Evolutionary conservation across 768 basidiomycete genomes (phyloP).

Genomic region (Cytidiella melzeri): DNA sequence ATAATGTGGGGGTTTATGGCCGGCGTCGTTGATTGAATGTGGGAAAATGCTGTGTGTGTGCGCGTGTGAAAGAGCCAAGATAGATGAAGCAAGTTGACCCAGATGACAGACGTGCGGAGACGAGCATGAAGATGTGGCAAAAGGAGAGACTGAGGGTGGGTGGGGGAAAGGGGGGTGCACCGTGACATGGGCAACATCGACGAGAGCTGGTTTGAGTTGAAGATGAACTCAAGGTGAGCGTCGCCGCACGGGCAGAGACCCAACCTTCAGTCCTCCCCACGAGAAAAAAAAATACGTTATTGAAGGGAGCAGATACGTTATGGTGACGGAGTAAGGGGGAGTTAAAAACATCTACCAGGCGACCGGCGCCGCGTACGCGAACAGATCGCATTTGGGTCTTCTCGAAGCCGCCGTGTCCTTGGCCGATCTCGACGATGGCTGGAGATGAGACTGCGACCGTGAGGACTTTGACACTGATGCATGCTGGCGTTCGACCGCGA

Average conservation of each 20-base stretch:
- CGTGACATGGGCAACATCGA: not conserved
- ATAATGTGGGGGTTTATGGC: not conserved
- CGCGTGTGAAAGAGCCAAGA: too few species aligned
- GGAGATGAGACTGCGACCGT: not conserved
- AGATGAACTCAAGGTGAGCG: not conserved
- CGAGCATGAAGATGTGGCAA: not conserved
- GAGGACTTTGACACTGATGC: not conserved
- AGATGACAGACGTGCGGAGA: too few species aligned
- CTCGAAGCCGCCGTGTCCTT: not conserved
- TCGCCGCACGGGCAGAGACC: not conserved
- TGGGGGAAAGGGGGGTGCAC: not conserved
- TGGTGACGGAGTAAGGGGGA: too few species aligned
- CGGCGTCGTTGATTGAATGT: too few species aligned
- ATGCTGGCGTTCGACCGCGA: constrained; percentile 4
- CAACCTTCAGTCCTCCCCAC: not conserved
- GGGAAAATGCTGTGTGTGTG: too few species aligned
- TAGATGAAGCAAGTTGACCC: too few species aligned
- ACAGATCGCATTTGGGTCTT: constrained; percentile 7
- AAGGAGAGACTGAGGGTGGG: not conserved
- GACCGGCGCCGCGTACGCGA: constrained; percentile 7
- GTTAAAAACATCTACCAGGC: constrained; percentile 5
- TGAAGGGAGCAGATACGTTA: too few species aligned
- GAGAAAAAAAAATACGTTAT: not conserved
- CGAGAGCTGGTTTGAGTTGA: not conserved
- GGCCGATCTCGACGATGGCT: not conserved